Evolutionary conservation across 306 rosid species (phyloP), one percentile per base, ranked within the genome.

Genomic region (Cicer yamashitae): DNA sequence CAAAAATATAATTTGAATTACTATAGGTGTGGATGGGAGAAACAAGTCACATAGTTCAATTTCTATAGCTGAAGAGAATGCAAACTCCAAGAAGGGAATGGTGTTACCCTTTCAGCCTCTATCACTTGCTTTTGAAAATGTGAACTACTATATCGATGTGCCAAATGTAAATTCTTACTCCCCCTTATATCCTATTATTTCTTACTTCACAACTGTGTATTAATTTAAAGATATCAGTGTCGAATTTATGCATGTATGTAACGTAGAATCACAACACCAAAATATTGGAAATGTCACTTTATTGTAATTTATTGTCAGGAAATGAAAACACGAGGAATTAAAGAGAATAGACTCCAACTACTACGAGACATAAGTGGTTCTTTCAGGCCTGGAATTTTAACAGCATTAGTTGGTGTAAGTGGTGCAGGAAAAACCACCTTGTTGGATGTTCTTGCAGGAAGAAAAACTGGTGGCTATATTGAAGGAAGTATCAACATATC

Each of bases 51-150:
- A 25, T 18, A 17, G 45, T 67, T 72, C 82, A 44, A 37, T n/a
- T 60, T 8, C 59, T 67, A 60, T 17, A 59, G 71, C 67, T 58
- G 47, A 40, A 75, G 73, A 75, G 40, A 22, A 59, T 38, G 58
- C 63, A 75, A 71, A 81, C 68, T 38, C 44, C 67, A 86, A 62
- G 64, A 80, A 79, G 82, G 87, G 89, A 70, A 79, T 86, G 89
- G 83, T 82, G 73, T 67, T 86, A 52, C 89, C 89, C 7, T 86
- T 86, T 56, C 84, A 15, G 60, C 85, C 89, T 39, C 70, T 79
- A 15, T 73, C 87, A 63, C 79, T 86, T 57, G 87, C 81, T 7
- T 86, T 86, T 70, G 74, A 81, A 57, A 57, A 74, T 73, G 85
- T 83, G 48, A 86, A 83, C 59, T 86, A 82, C 76, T 80, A 82